These are phyloP conservation scores for Phytophthora fragariae DNA, from an alignment of 352 stramenopile species.

Conservation along the genomic window DNA sequence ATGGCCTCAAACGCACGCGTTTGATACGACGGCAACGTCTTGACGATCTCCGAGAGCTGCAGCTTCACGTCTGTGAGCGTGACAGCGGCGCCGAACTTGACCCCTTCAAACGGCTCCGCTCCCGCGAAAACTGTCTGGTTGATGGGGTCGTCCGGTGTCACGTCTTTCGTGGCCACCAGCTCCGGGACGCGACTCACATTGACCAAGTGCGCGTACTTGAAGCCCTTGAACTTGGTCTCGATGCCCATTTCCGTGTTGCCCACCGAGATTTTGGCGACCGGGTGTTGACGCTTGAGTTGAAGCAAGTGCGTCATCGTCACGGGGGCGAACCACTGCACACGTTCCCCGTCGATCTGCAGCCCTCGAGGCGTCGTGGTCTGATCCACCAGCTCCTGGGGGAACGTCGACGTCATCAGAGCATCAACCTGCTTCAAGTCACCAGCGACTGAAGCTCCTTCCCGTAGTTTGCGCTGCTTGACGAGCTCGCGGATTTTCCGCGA, in stretches of 20 bases:
- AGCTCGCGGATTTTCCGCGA: conserved; percentile 75
- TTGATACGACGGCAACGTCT: conserved; percentile 48
- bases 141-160: conserved; percentile 51
- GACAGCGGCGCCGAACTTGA: conserved; percentile 86
- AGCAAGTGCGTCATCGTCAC: conserved; percentile 91
- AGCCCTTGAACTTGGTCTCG: conserved; percentile 94
- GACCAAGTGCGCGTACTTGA: conserved; percentile 79
- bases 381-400: conserved; percentile 71
- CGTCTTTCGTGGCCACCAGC: conserved; percentile 54
- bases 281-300: conserved; percentile 84
- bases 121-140: conserved; percentile 56
- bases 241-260: conserved; percentile 98
- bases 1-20: conserved; percentile 67
- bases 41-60: conserved; percentile 52
- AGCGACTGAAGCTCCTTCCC: conserved; percentile 20
- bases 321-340: conserved; percentile 93
- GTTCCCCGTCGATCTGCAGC: conserved; percentile 72
- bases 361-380: conserved; percentile 59
- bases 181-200: conserved; percentile 78
- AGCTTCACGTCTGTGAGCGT: conserved; percentile 79
- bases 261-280: conserved; percentile 93
- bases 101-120: conserved; percentile 55
- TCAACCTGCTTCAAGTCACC: conserved; percentile 34
- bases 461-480: conserved; percentile 48
- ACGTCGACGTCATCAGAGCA: conserved; percentile 32